Conservation (phyloP, 2,329 filamentous ascomycete genomes). For the Ceratocystis destructans region DNA sequence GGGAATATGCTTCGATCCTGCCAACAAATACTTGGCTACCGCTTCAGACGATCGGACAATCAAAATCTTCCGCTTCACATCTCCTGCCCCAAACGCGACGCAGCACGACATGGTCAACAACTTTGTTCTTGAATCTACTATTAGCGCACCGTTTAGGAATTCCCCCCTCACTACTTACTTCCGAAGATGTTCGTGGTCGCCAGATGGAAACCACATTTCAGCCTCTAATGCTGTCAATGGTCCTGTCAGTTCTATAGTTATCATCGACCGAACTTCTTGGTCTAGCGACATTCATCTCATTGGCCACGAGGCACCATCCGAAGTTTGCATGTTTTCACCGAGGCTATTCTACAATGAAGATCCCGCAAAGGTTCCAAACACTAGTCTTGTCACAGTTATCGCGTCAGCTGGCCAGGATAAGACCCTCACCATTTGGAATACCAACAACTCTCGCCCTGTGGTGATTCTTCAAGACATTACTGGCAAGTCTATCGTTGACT, state of each 20-base stretch:
- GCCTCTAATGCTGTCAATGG: conserved; percentile 95
- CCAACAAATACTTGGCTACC: conserved; percentile 98
- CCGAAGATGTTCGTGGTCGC: conserved; percentile 90
- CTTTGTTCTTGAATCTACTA: conserved; percentile 87
- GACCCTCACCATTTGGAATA: conserved; percentile 94
- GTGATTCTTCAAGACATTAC: conserved; percentile 81
- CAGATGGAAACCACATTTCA: conserved; percentile 91
- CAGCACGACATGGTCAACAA: conserved; percentile 95
- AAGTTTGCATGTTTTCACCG: conserved; percentile 95
- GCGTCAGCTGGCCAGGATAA: conserved; percentile 96
- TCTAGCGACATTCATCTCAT: conserved; percentile 95
- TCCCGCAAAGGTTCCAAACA: conserved; percentile 39
- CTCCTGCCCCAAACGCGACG: conserved; percentile 78
- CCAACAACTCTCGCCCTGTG: conserved; percentile 80
- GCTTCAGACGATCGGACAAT: conserved; percentile 94
- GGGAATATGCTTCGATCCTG: conserved; percentile 94
- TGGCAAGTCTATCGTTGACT: conserved; percentile 82
- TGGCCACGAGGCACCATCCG: conserved; percentile 89
- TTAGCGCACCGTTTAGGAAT: conserved; percentile 71
- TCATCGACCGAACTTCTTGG: conserved; percentile 84
- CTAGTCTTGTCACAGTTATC: conserved; percentile 69
- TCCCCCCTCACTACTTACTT: conserved; percentile 96
- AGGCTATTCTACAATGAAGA: conserved; percentile 67
- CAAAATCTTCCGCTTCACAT: conserved; percentile 90
- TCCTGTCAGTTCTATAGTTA: conserved; percentile 90